Conservation (phyloP, 805 yeast species). For the Sugiyamaella americana region DNA sequence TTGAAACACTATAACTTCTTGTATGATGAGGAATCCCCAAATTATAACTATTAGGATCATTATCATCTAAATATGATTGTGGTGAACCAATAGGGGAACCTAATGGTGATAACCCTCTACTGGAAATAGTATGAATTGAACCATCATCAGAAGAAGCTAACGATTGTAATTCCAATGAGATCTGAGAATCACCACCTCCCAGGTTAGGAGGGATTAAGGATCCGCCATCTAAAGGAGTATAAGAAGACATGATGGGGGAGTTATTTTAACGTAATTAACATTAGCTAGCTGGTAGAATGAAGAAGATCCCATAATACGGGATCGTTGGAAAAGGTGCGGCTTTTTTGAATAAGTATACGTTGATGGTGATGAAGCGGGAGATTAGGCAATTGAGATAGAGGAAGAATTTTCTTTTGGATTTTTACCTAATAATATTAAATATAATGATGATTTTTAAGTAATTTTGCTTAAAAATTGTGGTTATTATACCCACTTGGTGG, state of each 20-base stretch:
- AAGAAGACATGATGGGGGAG: not conserved
- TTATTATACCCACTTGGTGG: no score
- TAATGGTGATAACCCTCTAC: constrained; percentile 23
- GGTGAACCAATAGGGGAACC: constrained; percentile 16
- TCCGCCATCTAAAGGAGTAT: not conserved
- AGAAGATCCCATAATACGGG: no score
- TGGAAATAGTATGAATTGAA: constrained; percentile 11
- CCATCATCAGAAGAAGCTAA: constrained; percentile 27
- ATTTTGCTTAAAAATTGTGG: no score
- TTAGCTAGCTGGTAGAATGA: no score
- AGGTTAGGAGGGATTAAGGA: not conserved
- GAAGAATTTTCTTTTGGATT: no score
- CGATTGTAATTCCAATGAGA: constrained; percentile 28
- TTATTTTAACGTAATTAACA: no score
- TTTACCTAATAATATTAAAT: no score
- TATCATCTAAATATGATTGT: constrained; percentile 16
- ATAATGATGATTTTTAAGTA: no score
- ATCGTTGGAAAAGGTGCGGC: no score
- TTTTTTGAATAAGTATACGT: no score
- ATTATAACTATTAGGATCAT: not conserved
- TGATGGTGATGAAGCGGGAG: no score
- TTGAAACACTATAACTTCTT: constrained; percentile 21
- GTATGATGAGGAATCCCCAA: constrained; percentile 1
- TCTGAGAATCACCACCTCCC: constrained; percentile 21
- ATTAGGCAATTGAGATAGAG: no score